phyloP scores from a whole-genome alignment of 495 filamentous ascomycete species.

The Emericellopsis terricola region DNA sequence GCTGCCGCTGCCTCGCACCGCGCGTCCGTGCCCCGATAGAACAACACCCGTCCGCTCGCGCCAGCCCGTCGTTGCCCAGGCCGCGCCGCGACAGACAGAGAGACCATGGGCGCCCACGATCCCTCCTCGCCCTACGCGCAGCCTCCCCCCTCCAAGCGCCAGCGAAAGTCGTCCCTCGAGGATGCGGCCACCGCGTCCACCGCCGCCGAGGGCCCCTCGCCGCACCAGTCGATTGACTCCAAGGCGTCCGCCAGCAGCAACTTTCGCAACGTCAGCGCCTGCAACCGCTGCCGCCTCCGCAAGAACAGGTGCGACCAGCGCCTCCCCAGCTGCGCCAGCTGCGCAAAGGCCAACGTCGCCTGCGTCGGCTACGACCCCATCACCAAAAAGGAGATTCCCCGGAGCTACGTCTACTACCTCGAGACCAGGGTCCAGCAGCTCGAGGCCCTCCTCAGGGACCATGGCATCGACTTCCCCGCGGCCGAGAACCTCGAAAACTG shows the following conservation, averaged over 20 bases:
- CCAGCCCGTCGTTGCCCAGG: too few species aligned
- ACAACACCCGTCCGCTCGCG: too few species aligned
- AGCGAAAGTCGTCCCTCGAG: conserved; percentile 29
- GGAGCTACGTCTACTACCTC: conserved; percentile 75
- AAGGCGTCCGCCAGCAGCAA: conserved; percentile 32
- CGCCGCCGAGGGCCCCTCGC: not conserved
- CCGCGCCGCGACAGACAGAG: too few species aligned
- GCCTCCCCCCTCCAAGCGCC: conserved; percentile 28
- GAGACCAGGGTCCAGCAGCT: conserved; percentile 73
- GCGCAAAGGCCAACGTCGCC: conserved; percentile 73
- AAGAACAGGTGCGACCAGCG: conserved; percentile 93
- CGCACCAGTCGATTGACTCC: not conserved
- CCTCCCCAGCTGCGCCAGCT: conserved; percentile 74
- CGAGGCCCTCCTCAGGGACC: conserved; percentile 54
- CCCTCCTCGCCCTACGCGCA: conserved; percentile 25
- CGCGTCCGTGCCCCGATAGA: too few species aligned
- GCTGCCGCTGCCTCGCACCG: too few species aligned
- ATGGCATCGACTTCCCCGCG: conserved; percentile 53
- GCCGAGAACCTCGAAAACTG: conserved; percentile 63
- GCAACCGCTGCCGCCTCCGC: conserved; percentile 76
- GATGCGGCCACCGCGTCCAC: conserved; percentile 1
- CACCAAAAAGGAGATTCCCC: conserved; percentile 82
- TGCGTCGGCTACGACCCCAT: conserved; percentile 95
- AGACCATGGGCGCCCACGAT: conserved; percentile 19
- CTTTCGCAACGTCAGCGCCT: conserved; percentile 90